Evolutionary conservation across 352 stramenopile species (phyloP), one percentile per base, ranked within the genome.

Genomic region (Phytopythium oedochilum): DNA sequence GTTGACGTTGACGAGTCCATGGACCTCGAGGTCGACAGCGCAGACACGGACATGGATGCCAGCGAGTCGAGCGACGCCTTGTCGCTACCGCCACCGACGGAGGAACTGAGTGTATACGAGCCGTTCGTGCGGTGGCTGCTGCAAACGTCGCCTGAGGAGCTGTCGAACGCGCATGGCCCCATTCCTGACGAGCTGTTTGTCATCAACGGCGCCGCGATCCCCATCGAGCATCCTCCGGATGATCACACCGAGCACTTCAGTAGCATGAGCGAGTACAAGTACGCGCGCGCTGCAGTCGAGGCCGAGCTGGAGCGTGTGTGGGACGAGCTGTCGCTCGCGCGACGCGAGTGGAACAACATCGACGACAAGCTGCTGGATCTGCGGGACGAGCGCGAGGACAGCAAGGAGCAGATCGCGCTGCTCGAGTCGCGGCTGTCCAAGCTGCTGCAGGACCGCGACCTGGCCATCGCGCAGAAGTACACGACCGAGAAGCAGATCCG

Each of bases 351-450:
- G 48, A 51, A 57, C 3, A 57, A 57, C 5, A 66, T 90, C 38
- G 61, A 71, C 26, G 71, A 83, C 2, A 78, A 68, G 32, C 47
- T 86, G 18, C 11, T 62, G 18, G 56, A 61, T 31, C 49, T 88
- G 11, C 59, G 78, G 17, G 63, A 73, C 18, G 73, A 90, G 43
- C 59, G 63, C 2, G 66, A 77, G 14, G 60, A 64, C 25, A 86
- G 67, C 53, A 62, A 47, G 29, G 66, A 86, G 53, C 63, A 66
- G 17, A 86, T 90, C 48, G 63, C 70, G 14, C 64, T 90, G 22
- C 65, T 88, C 11, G 80, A 90, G 51, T 68, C 78, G n/a, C 71
- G 78, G 14, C 87, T 90, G 44, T 75, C 80, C 48, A 88, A 90
- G 55, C 71, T 85, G n/a, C 42, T 90, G 28, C 75, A 88, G 47